Evolutionary conservation across 345 rosid genomes (phyloP).

Genomic region (Linum usitatissimum): DNA sequence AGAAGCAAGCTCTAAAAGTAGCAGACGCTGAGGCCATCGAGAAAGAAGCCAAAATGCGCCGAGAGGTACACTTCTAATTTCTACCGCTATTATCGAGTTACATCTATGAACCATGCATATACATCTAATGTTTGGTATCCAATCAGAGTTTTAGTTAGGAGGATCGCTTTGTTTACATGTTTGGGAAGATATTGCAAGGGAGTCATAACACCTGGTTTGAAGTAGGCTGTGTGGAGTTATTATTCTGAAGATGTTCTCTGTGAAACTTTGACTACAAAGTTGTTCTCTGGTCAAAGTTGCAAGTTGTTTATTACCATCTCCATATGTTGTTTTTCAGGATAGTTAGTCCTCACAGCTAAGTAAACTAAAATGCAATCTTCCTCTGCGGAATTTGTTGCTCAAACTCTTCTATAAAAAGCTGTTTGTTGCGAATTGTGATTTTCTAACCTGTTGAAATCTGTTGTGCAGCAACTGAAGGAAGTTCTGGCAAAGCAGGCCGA

Average conservation of each 20-base stretch:
- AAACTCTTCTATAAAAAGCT: not conserved
- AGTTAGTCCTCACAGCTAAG: not conserved
- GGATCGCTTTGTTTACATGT: not conserved
- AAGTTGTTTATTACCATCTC: not conserved
- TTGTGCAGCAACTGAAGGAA: conserved; percentile 74
- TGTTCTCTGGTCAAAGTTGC: not conserved
- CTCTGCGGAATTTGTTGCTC: not conserved
- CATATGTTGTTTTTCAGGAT: not conserved
- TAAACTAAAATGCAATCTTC: not conserved
- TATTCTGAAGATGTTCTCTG: not conserved
- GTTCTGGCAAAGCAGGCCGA: conserved; percentile 87
- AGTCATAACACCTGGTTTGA: not conserved
- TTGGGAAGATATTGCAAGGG: not conserved
- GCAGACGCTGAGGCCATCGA: conserved; percentile 21
- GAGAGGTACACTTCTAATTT: conserved; percentile 40
- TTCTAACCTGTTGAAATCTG: not conserved
- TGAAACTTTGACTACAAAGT: not conserved
- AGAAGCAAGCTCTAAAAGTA: conserved; percentile 35
- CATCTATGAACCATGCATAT: not conserved
- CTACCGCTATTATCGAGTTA: conserved; percentile 1
- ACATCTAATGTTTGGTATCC: not conserved
- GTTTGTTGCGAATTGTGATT: not conserved
- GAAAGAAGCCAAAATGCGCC: conserved; percentile 42
- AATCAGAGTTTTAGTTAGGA: not conserved
- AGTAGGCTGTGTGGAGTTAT: not conserved